Percentiles rank a stretch among this genome's conserved stretches.
Evolutionary conservation across 2,329 filamentous ascomycete genomes (phyloP).

Genomic region (Exophiala viscosa): DNA sequence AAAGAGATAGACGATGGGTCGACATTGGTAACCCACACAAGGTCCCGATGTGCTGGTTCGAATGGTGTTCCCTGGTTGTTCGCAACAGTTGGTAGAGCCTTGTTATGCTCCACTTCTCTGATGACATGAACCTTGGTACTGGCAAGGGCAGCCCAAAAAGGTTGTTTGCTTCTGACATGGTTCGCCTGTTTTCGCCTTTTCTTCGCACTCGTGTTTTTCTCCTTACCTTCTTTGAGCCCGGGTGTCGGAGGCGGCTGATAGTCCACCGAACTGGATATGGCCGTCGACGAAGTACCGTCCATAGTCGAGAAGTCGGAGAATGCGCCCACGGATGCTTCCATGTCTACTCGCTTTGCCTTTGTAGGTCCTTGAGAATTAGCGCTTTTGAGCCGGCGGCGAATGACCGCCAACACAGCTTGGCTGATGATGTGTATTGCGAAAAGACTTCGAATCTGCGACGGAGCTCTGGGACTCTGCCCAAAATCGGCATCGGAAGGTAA

Average conservation of each 20-base stretch:
- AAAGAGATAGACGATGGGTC: slow-evolving; percentile 47
- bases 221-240: slow-evolving; percentile 51
- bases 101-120: slow-evolving; percentile 81
- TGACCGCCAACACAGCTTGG: slow-evolving; percentile 47
- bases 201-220: slow-evolving; percentile 62
- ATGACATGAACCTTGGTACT: slow-evolving; percentile 96
- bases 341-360: slow-evolving; percentile 42
- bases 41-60: slow-evolving; percentile 39
- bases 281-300: slow-evolving; percentile 40
- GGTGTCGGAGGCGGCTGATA: slow-evolving; percentile 51
- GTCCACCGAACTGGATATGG: slow-evolving; percentile 41
- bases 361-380: slow-evolving; percentile 41
- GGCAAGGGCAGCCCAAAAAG: slow-evolving; percentile 88
- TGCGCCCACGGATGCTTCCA: slow-evolving; percentile 44
- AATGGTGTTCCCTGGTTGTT: slow-evolving; percentile 20
- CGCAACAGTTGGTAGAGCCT: slow-evolving; percentile 33
- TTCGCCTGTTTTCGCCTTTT: slow-evolving; percentile 88
- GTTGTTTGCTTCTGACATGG: slow-evolving; percentile 83
- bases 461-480: slow-evolving; percentile 37
- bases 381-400: slow-evolving; percentile 42
- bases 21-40: slow-evolving; percentile 47
- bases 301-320: slow-evolving; percentile 41
- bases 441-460: slow-evolving; percentile 45
- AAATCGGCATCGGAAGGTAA: slow-evolving; percentile 40
- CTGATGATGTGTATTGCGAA: slow-evolving; percentile 49